These are phyloP conservation scores for Calamus simplicifolius DNA, from an alignment of 176 grass and related monocot species.

Conservation along the genomic window DNA sequence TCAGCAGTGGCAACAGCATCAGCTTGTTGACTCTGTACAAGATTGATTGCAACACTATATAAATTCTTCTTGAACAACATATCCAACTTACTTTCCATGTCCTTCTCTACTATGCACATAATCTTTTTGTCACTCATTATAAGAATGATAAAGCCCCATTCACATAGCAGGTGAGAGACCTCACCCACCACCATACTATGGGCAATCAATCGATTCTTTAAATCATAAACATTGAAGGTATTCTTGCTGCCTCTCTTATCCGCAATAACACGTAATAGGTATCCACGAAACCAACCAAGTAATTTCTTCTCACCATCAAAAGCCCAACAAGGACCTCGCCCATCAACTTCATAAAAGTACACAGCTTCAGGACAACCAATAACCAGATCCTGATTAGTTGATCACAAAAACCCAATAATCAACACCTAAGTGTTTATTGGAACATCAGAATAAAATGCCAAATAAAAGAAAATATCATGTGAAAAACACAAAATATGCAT, in stretches of 20 bases:
- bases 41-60: constrained; percentile 83
- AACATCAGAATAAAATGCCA: neutral
- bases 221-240: constrained; percentile 80
- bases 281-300: constrained; percentile 88
- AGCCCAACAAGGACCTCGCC: constrained; percentile 93
- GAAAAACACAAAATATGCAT: constrained; percentile 9
- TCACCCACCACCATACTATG: constrained; percentile 75
- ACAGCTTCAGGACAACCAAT: constrained; percentile 91
- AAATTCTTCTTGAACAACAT: constrained; percentile 99
- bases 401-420: no score
- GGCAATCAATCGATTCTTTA: constrained; percentile 88
- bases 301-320: constrained; percentile 96
- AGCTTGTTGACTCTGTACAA: constrained; percentile 93
- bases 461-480: neutral
- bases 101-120: constrained; percentile 91
- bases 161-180: constrained; percentile 69
- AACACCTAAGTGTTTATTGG: no score
- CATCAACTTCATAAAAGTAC: constrained; percentile 93
- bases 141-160: constrained; percentile 93
- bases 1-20: constrained; percentile 90
- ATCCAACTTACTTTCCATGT: constrained; percentile 98
- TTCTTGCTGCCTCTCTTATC: constrained; percentile 64
- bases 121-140: constrained; percentile 82
- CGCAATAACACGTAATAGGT: constrained; percentile 76
- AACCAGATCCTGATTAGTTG: constrained; percentile 66